Evolutionary conservation across 1,139 yeast species (phyloP), one percentile per base, ranked within the genome.

Genomic region (Candida sp.): DNA sequence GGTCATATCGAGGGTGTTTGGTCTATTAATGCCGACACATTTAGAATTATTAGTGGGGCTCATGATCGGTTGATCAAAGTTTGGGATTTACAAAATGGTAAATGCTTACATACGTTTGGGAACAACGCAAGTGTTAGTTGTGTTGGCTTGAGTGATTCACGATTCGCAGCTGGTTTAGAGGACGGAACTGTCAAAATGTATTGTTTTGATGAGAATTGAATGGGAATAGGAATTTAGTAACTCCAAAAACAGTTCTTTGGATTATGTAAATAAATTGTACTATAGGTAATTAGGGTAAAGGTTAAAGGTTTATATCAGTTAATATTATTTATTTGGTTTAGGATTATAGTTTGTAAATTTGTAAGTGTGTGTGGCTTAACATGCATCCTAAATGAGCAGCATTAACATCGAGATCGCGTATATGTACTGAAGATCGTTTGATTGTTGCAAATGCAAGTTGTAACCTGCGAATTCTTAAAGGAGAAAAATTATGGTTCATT

Each of bases 1-100:
- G 99, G 99, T 5, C 99, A 93, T 58, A 89, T 91, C 43, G 98
- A 93, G 64, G 98, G 98, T 19, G 96, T 93, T 19, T 91, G 98
- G 97, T 88, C 93, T 35, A 86, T 93, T 47, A 89, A 93, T 15
- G 95, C 97, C 0, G 98, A 93, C 67, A 90, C 93, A 36, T 93
- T 93, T 73, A 77, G 99, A 52, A 87, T 93, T 38, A 87, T 91
- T 15, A 84, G 95, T 58, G 98, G 97, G 2, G 93, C 97, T 1
- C 97, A 91, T 58, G 98, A 93, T 66, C 77, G 89, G 50, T 73
- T 84, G 43, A 87, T 90, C 49, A 93, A 93, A 64, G 88, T 93
- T 5, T 93, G 98, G 98, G 99, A 93, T 61, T 70, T 93, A 50
- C 98, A 91, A 62, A 82, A 84, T 53, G 98, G 99, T 15, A 84